Percentiles rank a stretch among this genome's conserved stretches.
Evolutionary conservation across 306 rosid species (phyloP).

Genomic region (Luffa aegyptiaca): DNA sequence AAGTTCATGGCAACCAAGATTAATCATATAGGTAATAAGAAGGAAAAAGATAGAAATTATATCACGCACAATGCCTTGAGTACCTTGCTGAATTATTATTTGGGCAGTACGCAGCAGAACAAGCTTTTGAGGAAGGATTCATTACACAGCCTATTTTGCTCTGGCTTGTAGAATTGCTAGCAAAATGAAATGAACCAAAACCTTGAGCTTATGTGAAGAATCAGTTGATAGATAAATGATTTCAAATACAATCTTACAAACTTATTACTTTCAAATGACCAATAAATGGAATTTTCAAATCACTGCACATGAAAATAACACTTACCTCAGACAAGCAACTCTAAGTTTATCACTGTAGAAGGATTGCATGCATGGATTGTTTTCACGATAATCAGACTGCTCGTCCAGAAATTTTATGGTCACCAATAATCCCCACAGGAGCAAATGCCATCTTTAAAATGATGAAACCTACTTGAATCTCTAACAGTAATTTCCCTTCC

Average conservation of each 20-base stretch:
- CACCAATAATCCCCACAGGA: conserved; percentile 74
- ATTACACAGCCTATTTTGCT: neutral
- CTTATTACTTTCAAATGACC: neutral
- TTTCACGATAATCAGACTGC: neutral
- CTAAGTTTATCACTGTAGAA: neutral
- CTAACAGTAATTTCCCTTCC: conserved; percentile 8
- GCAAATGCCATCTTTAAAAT: conserved; percentile 29
- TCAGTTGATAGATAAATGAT: neutral
- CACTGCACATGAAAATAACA: neutral
- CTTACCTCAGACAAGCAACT: neutral
- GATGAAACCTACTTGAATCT: conserved; percentile 17
- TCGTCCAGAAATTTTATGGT: neutral
- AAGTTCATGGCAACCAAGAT: neutral
- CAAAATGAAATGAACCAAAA: neutral
- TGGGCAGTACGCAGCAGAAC: neutral
- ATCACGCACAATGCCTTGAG: neutral
- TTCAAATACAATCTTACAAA: neutral
- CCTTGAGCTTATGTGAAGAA: neutral
- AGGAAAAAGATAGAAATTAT: neutral
- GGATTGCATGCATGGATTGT: neutral
- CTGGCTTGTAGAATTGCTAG: neutral
- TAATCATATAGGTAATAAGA: neutral
- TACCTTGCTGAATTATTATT: neutral
- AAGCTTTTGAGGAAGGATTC: neutral
- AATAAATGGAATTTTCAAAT: neutral